Conservation (phyloP, 2,329 filamentous ascomycete genomes). For the Aureobasidium sp. region DNA sequence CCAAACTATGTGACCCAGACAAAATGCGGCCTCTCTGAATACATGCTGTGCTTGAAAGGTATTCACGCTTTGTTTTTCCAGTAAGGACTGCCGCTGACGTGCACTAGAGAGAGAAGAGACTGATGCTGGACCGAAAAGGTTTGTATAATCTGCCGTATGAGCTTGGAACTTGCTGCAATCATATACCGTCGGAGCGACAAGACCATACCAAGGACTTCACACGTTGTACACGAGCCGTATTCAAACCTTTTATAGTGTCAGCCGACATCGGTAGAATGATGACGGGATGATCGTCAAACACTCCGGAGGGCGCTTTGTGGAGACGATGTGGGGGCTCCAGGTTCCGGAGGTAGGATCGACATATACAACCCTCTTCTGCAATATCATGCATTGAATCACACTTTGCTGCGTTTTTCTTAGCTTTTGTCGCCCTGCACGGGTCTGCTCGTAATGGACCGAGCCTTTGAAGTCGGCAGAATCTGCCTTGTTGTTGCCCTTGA, state of each 20-base stretch:
- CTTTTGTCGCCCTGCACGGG: neutral
- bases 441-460: neutral
- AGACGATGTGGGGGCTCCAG: neutral
- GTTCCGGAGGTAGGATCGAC: conserved; percentile 8
- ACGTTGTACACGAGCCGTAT: neutral
- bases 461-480: neutral
- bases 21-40: no score
- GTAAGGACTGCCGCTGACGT: no score
- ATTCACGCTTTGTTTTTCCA: no score
- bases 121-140: no score
- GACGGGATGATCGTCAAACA: neutral
- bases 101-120: no score
- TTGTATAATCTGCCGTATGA: no score
- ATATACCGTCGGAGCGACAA: no score
- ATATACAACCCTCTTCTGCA: neutral
- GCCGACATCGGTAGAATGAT: conserved; percentile 1
- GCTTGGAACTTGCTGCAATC: no score
- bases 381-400: neutral
- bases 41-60: no score
- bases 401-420: neutral
- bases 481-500: neutral
- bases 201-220: no score
- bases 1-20: no score
- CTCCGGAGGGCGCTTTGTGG: neutral
- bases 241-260: neutral